Evolutionary conservation across 805 yeast species (phyloP).

Genomic region (Saturnispora silvae): DNA sequence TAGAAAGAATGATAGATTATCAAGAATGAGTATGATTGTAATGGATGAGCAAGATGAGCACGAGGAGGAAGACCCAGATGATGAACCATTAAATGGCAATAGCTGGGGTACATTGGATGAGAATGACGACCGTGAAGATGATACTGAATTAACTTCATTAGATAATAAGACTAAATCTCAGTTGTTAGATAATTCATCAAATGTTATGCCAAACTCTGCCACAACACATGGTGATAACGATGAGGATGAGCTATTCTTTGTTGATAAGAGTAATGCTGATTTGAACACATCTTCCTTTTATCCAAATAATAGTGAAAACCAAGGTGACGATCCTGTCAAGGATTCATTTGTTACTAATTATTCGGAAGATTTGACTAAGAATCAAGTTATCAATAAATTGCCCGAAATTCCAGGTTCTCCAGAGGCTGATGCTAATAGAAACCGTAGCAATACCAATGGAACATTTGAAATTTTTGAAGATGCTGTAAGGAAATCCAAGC

Average conservation of each 20-base stretch:
- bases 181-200: constrained; percentile 9
- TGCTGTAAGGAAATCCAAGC: constrained; percentile 13
- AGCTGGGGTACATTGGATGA: constrained; percentile 7
- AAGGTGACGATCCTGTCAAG: constrained; percentile 14
- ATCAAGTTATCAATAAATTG: constrained; percentile 35
- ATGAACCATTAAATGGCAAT: constrained; percentile 4
- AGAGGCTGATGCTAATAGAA: constrained; percentile 20
- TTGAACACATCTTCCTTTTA: constrained; percentile 24
- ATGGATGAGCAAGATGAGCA: no score
- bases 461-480: constrained; percentile 20
- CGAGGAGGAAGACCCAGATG: no score
- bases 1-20: constrained; percentile 12
- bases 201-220: no score
- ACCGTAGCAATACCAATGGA: constrained; percentile 14
- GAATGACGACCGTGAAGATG: constrained; percentile 1
- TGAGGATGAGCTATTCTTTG: constrained; percentile 13
- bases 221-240: constrained; percentile 15
- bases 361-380: constrained; percentile 29
- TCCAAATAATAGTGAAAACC: constrained; percentile 13
- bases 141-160: constrained; percentile 7
- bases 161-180: constrained; percentile 10
- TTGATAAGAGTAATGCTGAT: constrained; percentile 5
- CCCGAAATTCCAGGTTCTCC: constrained; percentile 37
- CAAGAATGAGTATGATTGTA: constrained; percentile 22
- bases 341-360: constrained; percentile 35